A percentile compares a stretch with the other conserved stretches of the same genome.
phyloP scores from a whole-genome alignment of 352 stramenopile species.

The Thalassiosira exigua region DNA sequence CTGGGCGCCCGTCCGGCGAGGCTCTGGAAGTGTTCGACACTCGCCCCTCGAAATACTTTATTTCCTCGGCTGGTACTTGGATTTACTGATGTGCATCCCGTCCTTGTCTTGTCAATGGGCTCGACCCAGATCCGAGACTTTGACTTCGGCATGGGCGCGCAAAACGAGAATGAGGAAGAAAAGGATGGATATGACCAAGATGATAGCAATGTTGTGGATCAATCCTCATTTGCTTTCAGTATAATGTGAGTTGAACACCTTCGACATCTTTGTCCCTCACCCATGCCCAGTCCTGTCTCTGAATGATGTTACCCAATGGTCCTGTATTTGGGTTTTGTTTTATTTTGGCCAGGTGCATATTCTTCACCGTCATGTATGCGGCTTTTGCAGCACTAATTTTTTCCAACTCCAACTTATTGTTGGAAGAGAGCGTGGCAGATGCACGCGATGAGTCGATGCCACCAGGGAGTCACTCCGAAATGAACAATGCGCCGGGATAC shows the following conservation, averaged over 20 bases:
- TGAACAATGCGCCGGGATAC: constrained; percentile 46
- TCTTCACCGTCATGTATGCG: constrained; percentile 81
- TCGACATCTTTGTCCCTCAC: too few species aligned
- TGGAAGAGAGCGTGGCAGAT: constrained; percentile 78
- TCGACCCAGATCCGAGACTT: constrained; percentile 72
- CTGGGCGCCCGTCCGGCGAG: background rate
- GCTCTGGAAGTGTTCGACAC: too few species aligned
- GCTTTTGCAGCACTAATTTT: constrained; percentile 76
- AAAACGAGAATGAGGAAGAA: constrained; percentile 34
- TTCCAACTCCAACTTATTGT: constrained; percentile 59
- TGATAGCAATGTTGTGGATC: constrained; percentile 47
- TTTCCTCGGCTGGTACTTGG: too few species aligned
- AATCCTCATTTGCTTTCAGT: constrained; percentile 76
- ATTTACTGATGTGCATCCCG: too few species aligned
- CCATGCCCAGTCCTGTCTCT: too few species aligned
- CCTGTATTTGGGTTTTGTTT: too few species aligned
- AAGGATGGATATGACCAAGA: constrained; percentile 35
- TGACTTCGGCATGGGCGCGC: constrained; percentile 29
- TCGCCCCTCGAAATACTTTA: background rate
- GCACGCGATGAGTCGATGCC: constrained; percentile 35
- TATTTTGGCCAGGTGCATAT: too few species aligned
- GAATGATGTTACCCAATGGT: too few species aligned
- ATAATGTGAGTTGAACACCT: too few species aligned
- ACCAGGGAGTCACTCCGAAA: constrained; percentile 15
- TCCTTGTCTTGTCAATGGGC: too few species aligned